Evolutionary conservation across 495 filamentous ascomycete species (phyloP), one percentile per base, ranked within the genome.

Genomic region (Cryomyces antarcticus): DNA sequence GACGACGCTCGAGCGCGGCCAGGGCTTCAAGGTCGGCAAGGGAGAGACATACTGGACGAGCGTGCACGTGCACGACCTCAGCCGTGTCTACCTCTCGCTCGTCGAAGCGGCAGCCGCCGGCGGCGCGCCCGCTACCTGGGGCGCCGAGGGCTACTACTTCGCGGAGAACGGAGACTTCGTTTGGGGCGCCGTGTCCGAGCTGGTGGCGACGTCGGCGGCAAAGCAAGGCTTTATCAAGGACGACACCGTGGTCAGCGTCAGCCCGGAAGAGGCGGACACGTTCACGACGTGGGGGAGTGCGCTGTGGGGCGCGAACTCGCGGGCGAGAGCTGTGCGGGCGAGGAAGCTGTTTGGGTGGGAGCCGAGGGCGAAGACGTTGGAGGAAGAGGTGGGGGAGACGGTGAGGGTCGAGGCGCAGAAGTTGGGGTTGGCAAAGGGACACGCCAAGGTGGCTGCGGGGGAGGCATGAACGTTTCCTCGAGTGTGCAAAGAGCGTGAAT

Each of bases 1-100:
- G 3, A 56, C 54, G 7, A 73, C 73, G 5, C 55, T 89, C 5
- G 50, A 77, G 55, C 59, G 69, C 12, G 74, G 78, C 17, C 66
- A 75, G 50, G 78, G 70, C 4, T 66, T 85, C 41, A 56, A 75
- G 36, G 62, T 86, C 5, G 70, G 68, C 0, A 65, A 69, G 10
- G 82, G 82, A 1, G 64, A 73, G 51, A 72, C 74, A 33, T 54
- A 72, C 44, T 88, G 83, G 81, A 73, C 80, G 44, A 69, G 80
- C 52, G 68, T 88, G 35, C 73, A 87, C 55, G 63, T 92, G 13
- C 66, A 73, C 13, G 82, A 92, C 56, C 61, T 92, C 11, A 71
- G 70, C 45, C 65, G 69, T 28, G 57, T 82, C 27, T 86, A 75
- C 54, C 56, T 79, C 4, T 57, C 63, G 5, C 63, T 87, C 30